Percentiles rank a stretch among this genome's conserved stretches.
phyloP scores from a whole-genome alignment of 2,329 filamentous ascomycete species.

The Pyrenophora graminea region DNA sequence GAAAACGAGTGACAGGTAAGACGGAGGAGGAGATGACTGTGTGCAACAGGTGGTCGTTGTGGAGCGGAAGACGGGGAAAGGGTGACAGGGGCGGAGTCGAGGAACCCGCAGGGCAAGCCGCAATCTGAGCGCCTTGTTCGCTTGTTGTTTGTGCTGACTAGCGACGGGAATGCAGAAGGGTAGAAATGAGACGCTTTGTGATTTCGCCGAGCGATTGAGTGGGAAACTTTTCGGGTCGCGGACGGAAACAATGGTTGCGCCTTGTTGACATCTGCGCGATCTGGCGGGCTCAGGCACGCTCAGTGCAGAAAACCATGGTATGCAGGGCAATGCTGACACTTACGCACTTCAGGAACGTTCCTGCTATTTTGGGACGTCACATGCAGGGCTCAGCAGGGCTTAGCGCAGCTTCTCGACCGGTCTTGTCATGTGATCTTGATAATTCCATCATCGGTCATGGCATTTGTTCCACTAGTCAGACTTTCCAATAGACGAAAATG shows the following conservation, averaged over 20 bases:
- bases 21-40: constrained; percentile 28
- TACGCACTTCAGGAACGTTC: constrained; percentile 3
- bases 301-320: constrained; percentile 6
- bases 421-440: too few relatives aligned
- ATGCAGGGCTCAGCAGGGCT: too few relatives aligned
- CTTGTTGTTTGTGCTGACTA: constrained; percentile 19
- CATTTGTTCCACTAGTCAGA: too few relatives aligned
- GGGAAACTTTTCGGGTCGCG: background rate
- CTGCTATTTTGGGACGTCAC: constrained; percentile 11
- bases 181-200: background rate
- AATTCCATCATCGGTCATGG: too few relatives aligned
- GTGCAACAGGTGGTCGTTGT: constrained; percentile 23
- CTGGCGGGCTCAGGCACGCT: constrained; percentile 9
- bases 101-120: constrained; percentile 23
- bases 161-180: constrained; percentile 25
- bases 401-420: too few relatives aligned
- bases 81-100: constrained; percentile 27
- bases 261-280: constrained; percentile 5
- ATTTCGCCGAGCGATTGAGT: background rate
- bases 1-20: constrained; percentile 42
- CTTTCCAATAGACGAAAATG: too few relatives aligned
- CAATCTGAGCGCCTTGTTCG: constrained; percentile 20
- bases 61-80: constrained; percentile 24
- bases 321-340: constrained; percentile 8
- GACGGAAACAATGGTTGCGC: background rate